Base-by-base conservation (phyloP, 495 filamentous ascomycete species). In the Podospora tetraspora region DNA sequence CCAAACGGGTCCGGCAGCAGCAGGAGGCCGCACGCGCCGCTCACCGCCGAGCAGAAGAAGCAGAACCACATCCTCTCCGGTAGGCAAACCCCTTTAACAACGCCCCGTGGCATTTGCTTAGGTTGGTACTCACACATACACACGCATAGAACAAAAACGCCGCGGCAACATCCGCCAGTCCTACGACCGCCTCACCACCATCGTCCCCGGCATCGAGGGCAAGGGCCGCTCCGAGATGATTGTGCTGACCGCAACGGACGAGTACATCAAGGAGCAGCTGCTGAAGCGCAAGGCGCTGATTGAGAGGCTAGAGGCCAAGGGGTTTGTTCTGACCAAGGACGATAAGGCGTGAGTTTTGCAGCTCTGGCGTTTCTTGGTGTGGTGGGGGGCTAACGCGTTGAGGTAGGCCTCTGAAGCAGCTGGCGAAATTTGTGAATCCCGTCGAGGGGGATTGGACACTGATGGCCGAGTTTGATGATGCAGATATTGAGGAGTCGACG, bases 31-130 rank as follows among this genome's bases (percentile, higher is more conserved):
- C 16, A 52, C 7, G 43, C 43, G 16, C 88, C 92, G 22, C 82
- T 96, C 66, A 92, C 90, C 3, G 91, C 94, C 65, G 86, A 90
- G 68, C 90, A 96, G 76, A 96, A 95, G 83, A 96, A 95, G 79
- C 87, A 87, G 69, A 97, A 97, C 72, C 93, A 97, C 74, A 95
- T 96, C 71, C 87, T 87, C 10, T 93, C 91, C 1, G 84, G 84
- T 85, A 72, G 43, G 71, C 24, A n/a, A 7, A 16, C 43, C 37
- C 43, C 19, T 52, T 52, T 19, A 1, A 5, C 32, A 10, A 34
- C 32, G 5, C 1, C 43, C 5, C 3, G 6, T n/a, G 19, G 1
- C 6, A 8, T 52, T n/a, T n/a, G 16, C 19, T 8, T 8, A 19
- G 9, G 24, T 27, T 3, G 25, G 11, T 13, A 62, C n/a, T 25